Base-by-base conservation (phyloP, 2,329 filamentous ascomycete genomes). In the Calonectria montana region DNA sequence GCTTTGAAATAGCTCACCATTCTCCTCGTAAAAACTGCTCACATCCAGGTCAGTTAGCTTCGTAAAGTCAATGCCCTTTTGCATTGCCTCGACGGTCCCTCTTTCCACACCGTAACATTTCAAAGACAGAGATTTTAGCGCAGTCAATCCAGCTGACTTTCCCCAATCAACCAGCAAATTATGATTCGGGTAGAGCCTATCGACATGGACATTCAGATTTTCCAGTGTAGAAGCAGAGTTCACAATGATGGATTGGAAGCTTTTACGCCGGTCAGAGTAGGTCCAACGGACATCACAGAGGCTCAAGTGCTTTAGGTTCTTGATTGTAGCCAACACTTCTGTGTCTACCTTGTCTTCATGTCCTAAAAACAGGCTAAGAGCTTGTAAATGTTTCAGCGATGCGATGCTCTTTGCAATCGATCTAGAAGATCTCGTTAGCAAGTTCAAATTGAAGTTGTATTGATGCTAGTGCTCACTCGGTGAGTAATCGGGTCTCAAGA, bases 191-290 rank as follows among this genome's bases (percentile, higher is more conserved):
- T 0, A 16, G 16, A 61, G 3, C 9, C 37, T 25, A 16, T 29
- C 23, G 21, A 29, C 21, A 3, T 61, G 37, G 15, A 67, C 21
- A 1, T 0, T 2, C 1, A 77, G 37, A 7, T 62, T 77, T 4
- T 39, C 65, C 13, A 77, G 70, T 12, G 75, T 78, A 5, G 73
- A 72, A 1, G 35, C 37, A 0, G 77, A 79, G 48, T 78, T 79
- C 7, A 61, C 21, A 10, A 77, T 41, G 2, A 48, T 76, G 8
- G 9, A 39, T 10, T 27, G 43, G 18, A 50, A 31, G 37, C 16
- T 41, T 59, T 31, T n/a, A 13, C n/a, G 3, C 6, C 8, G 18
- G 18, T 41, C 12, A 7, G 10, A 18, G 8, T 29, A 37, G 8
- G 2, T 18, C 57, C 57, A 61, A 23, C 57, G 37, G 4, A 10